phyloP scores from a whole-genome alignment of 2,329 filamentous ascomycete species.

The Lecanoromycetidae sp. region DNA sequence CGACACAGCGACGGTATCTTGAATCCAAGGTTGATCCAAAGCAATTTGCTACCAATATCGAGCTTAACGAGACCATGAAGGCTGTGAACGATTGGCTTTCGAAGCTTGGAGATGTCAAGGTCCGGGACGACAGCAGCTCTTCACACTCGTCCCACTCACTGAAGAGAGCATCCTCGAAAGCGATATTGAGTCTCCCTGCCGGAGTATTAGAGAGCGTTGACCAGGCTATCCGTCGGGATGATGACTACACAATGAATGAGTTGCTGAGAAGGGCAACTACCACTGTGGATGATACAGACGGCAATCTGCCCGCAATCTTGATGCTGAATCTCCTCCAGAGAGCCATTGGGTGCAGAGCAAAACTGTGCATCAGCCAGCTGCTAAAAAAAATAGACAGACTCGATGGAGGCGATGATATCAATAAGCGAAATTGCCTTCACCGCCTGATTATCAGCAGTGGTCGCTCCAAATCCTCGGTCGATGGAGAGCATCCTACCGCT shows the following conservation, averaged over 20 bases:
- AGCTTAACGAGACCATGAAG: constrained; percentile 47
- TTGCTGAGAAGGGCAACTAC: constrained; percentile 23
- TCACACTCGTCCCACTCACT: constrained; percentile 58
- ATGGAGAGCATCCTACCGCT: constrained; percentile 41
- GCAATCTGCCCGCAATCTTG: constrained; percentile 23
- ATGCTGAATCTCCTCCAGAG: constrained; percentile 57
- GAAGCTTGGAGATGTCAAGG: constrained; percentile 62
- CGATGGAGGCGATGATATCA: constrained; percentile 83
- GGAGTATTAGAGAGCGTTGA: constrained; percentile 60
- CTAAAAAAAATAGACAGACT: constrained; percentile 57
- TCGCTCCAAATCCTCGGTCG: constrained; percentile 50
- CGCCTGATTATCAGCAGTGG: constrained; percentile 86
- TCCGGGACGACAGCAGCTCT: constrained; percentile 62
- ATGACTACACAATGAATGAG: constrained; percentile 42
- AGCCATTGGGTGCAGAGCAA: constrained; percentile 58
- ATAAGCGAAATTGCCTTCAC: constrained; percentile 86
- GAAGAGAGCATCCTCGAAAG: constrained; percentile 62
- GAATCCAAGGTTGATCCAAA: constrained; percentile 81
- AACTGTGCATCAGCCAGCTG: constrained; percentile 57
- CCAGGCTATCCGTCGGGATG: constrained; percentile 56
- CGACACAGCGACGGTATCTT: constrained; percentile 74
- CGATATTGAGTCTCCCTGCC: constrained; percentile 59
- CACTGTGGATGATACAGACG: constrained; percentile 14
- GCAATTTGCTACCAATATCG: constrained; percentile 68
- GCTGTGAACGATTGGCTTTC: constrained; percentile 87